Evolutionary conservation across 2,329 filamentous ascomycete species (phyloP).

Genomic region (Sporothrix protearum): DNA sequence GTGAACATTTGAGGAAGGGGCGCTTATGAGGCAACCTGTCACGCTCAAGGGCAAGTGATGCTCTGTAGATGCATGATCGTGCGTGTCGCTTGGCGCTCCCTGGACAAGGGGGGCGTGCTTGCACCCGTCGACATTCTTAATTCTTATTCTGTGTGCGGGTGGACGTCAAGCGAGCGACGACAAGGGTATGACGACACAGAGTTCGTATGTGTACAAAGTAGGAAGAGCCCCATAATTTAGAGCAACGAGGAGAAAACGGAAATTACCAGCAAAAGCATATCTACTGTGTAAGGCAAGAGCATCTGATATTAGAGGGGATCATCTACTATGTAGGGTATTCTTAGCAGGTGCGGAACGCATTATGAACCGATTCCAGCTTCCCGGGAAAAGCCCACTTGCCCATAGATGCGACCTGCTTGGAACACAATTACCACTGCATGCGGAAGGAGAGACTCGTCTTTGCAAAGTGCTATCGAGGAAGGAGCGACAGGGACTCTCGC

Average conservation of each 20-base stretch:
- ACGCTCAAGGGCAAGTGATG: not conserved
- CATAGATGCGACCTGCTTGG: not conserved
- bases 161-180: not conserved
- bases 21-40: not conserved
- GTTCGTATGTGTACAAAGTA: not conserved
- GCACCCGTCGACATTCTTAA: not conserved
- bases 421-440: not conserved
- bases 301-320: not conserved
- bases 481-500: not conserved
- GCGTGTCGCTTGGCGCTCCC: slow-evolving; percentile 7
- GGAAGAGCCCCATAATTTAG: not conserved
- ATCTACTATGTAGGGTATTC: not conserved
- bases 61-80: not conserved
- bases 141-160: not conserved
- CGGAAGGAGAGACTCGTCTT: not conserved
- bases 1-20: not conserved
- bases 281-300: not conserved
- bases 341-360: not conserved
- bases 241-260: not conserved
- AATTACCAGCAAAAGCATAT: not conserved
- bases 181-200: not conserved
- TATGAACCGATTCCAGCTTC: slow-evolving; percentile 12
- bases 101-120: not conserved
- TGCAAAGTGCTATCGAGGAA: not conserved
- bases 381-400: not conserved